Conservation (phyloP, 805 yeast species). For the Metschnikowia hibisci region DNA sequence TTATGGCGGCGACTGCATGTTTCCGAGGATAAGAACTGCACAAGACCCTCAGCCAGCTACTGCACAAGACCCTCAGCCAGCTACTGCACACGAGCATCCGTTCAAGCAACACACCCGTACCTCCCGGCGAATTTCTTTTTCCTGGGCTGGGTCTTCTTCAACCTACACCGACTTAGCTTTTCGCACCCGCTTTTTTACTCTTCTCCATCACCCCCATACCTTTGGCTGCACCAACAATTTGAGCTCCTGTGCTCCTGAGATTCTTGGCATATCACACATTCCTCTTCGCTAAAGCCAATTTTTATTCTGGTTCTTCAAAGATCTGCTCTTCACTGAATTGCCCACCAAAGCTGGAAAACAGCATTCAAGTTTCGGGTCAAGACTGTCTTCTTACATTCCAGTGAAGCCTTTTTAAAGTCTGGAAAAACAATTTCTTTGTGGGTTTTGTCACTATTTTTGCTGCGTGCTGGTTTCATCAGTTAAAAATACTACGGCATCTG, state of each 20-base stretch:
- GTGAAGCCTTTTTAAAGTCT: too few relatives aligned
- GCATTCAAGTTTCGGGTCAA: too few relatives aligned
- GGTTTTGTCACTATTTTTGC: not conserved
- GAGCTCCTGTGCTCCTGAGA: not conserved
- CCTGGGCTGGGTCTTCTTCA: not conserved
- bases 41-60: not conserved
- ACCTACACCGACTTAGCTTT: not conserved
- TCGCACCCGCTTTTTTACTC: slow-evolving; percentile 5
- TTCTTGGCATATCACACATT: not conserved
- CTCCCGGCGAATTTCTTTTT: slow-evolving; percentile 2
- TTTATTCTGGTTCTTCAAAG: too few relatives aligned
- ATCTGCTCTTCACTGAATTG: too few relatives aligned
- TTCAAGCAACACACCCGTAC: slow-evolving; percentile 1
- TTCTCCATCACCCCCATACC: not conserved
- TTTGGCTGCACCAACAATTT: not conserved
- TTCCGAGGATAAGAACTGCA: too few relatives aligned
- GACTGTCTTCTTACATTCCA: too few relatives aligned
- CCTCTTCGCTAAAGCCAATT: too few relatives aligned
- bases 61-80: not conserved
- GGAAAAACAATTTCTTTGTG: too few relatives aligned
- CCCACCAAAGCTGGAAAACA: too few relatives aligned
- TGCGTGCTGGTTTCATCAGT: slow-evolving; percentile 5
- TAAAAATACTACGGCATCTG: not conserved
- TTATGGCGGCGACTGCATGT: too few relatives aligned
- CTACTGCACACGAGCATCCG: not conserved